These are phyloP conservation scores for Fusarium sp. DNA, from an alignment of 2,329 filamentous ascomycete genomes.

Conservation along the genomic window DNA sequence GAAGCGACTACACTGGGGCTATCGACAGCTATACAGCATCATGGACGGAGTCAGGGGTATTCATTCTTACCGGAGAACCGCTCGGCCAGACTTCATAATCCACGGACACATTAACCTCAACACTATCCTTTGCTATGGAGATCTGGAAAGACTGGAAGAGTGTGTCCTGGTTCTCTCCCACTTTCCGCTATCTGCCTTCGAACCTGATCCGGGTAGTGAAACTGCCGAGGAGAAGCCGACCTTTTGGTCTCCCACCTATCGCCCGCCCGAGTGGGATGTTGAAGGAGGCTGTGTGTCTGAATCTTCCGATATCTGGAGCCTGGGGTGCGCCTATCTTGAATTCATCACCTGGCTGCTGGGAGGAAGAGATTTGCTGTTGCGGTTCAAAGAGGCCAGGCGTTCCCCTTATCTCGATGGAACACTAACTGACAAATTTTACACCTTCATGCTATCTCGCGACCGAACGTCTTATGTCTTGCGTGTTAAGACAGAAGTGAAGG, in stretches of 20 bases:
- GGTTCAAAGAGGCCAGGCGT: not conserved
- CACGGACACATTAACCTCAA: not conserved
- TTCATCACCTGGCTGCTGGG: not conserved
- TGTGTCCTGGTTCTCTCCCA: not conserved
- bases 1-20: not conserved
- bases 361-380: not conserved
- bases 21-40: not conserved
- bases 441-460: no score
- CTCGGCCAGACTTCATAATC: not conserved
- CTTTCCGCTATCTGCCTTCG: not conserved
- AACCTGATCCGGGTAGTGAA: not conserved
- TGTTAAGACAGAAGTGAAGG: not conserved
- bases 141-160: not conserved
- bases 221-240: not conserved
- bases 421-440: not conserved
- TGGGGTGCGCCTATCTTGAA: not conserved
- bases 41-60: not conserved
- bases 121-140: not conserved
- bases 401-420: not conserved
- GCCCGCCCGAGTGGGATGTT: not conserved
- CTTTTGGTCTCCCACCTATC: not conserved
- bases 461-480: no score
- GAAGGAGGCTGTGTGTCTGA: not conserved
- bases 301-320: not conserved
- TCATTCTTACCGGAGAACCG: not conserved